phyloP scores from a whole-genome alignment of 805 yeast species.

The Hanseniaspora lachancei region DNA sequence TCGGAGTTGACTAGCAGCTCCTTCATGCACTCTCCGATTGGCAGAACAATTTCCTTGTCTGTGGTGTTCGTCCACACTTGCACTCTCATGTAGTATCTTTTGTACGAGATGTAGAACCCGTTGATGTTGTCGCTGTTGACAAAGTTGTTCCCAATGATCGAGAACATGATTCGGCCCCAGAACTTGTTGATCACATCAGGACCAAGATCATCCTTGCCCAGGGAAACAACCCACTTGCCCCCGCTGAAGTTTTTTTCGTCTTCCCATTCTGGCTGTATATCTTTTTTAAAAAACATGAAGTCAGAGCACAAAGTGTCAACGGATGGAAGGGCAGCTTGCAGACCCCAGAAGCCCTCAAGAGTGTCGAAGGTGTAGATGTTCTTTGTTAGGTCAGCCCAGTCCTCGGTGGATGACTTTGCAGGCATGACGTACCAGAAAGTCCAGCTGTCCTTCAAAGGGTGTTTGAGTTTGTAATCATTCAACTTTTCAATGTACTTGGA shows the following conservation, averaged over 20 bases:
- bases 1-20: slow-evolving; percentile 39
- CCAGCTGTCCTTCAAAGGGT: slow-evolving; percentile 85
- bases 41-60: slow-evolving; percentile 46
- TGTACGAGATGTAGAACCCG: slow-evolving; percentile 83
- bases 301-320: slow-evolving; percentile 86
- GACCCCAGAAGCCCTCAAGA: slow-evolving; percentile 99
- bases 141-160: slow-evolving; percentile 55
- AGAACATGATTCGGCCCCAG: slow-evolving; percentile 80
- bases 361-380: slow-evolving; percentile 83
- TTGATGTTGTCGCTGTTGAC: slow-evolving; percentile 90
- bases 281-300: slow-evolving; percentile 88
- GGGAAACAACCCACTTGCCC: slow-evolving; percentile 84
- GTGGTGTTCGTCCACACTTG: slow-evolving; percentile 89
- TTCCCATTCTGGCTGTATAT: slow-evolving; percentile 97
- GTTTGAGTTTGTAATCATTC: slow-evolving; percentile 31
- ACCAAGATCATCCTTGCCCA: slow-evolving; percentile 59
- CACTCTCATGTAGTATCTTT: slow-evolving; percentile 69
- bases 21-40: slow-evolving; percentile 76
- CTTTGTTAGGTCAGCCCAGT: slow-evolving; percentile 85
- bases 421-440: slow-evolving; percentile 98
- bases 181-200: slow-evolving; percentile 2
- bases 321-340: slow-evolving; percentile 81
- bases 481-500: slow-evolving; percentile 17
- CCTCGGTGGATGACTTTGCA: slow-evolving; percentile 58
- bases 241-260: slow-evolving; percentile 76